These are phyloP conservation scores for Zasmidium angulare DNA, from an alignment of 2,329 filamentous ascomycete species.

Conservation along the genomic window DNA sequence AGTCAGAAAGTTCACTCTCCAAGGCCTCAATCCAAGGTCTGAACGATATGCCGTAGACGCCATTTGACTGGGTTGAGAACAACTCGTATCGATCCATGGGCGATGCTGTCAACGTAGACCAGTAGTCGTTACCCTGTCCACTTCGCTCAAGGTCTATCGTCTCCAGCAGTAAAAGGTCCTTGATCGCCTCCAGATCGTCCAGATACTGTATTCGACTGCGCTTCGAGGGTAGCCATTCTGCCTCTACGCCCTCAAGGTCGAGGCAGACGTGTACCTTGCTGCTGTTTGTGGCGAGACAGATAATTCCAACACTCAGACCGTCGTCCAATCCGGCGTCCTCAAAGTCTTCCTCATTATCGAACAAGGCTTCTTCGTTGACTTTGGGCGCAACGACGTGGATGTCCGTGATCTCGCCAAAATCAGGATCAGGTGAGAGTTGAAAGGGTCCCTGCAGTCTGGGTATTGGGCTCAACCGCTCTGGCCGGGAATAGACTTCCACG, in stretches of 20 bases:
- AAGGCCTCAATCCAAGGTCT: conserved; percentile 57
- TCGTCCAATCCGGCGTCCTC: conserved; percentile 36
- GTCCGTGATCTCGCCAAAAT: conserved; percentile 60
- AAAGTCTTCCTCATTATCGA: conserved; percentile 52
- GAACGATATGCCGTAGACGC: conserved; percentile 57
- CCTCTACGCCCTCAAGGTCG: conserved; percentile 62
- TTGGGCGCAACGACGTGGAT: conserved; percentile 58
- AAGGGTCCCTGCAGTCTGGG: conserved; percentile 65
- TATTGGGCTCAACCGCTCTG: conserved; percentile 54
- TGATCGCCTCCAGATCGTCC: conserved; percentile 27
- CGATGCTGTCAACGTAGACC: conserved; percentile 59
- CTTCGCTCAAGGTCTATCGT: conserved; percentile 37
- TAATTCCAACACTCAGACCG: conserved; percentile 56
- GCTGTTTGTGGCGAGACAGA: conserved; percentile 58
- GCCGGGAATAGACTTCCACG: conserved; percentile 57
- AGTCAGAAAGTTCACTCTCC: conserved; percentile 54
- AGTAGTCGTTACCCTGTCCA: conserved; percentile 32
- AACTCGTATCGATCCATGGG: conserved; percentile 57
- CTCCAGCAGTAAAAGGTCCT: conserved; percentile 41
- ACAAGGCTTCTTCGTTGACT: conserved; percentile 53
- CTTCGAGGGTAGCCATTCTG: conserved; percentile 59
- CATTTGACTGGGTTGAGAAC: conserved; percentile 57
- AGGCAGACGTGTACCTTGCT: conserved; percentile 60
- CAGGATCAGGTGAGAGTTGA: conserved; percentile 50
- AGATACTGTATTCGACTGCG: conserved; percentile 26